Evolutionary conservation across 2,329 filamentous ascomycete species (phyloP).

Genomic region (Colletotrichum orchidophilum): DNA sequence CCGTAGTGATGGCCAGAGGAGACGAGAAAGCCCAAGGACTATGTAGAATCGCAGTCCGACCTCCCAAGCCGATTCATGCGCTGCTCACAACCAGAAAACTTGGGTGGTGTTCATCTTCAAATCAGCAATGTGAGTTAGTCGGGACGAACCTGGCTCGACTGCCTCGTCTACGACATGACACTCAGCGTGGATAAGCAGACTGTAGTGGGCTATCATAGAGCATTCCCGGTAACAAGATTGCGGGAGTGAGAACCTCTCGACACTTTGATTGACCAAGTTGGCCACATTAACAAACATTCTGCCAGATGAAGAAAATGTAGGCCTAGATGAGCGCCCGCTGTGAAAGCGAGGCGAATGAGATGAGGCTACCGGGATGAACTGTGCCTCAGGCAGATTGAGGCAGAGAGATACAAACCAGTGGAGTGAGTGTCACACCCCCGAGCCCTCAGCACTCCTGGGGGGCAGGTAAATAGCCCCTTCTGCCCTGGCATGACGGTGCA

Average conservation of each 20-base stretch:
- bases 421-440: background rate
- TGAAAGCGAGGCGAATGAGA: background rate
- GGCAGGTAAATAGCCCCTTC: background rate
- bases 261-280: background rate
- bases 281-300: background rate
- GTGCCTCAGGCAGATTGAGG: background rate
- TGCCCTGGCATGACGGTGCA: slow-evolving; percentile 21
- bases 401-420: background rate
- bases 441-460: background rate
- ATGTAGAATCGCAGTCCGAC: background rate
- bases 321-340: background rate
- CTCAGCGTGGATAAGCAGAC: no score
- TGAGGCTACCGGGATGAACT: background rate
- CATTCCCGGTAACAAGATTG: background rate
- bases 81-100: background rate
- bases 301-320: background rate
- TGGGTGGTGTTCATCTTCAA: background rate
- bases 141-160: background rate
- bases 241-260: background rate
- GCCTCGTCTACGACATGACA: background rate
- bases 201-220: background rate
- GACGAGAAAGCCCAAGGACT: background rate
- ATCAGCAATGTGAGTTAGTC: background rate
- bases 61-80: background rate
- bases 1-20: background rate